Conservation (phyloP, 345 rosid species). For the Linum usitatissimum region DNA sequence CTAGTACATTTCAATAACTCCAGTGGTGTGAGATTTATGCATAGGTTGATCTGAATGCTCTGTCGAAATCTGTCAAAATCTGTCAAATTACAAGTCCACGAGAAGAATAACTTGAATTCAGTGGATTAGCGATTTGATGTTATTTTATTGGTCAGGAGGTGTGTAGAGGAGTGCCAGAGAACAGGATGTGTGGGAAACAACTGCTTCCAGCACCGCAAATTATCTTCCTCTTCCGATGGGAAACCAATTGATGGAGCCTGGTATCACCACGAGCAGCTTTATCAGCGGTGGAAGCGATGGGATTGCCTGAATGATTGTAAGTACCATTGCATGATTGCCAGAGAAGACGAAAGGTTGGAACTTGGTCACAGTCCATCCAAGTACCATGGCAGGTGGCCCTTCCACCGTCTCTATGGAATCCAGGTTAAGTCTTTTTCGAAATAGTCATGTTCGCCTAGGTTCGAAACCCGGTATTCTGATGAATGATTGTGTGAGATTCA, state of each 20-base stretch:
- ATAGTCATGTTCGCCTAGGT: slow-evolving; percentile 1
- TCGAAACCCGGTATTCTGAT: not conserved
- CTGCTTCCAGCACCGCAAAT: slow-evolving; percentile 82
- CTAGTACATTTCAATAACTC: too few species aligned
- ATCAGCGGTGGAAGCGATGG: slow-evolving; percentile 83
- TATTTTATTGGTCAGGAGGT: slow-evolving; percentile 31
- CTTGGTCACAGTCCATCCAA: slow-evolving; percentile 61
- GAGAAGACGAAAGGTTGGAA: slow-evolving; percentile 65
- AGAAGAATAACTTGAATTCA: too few species aligned
- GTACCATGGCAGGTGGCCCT: slow-evolving; percentile 87
- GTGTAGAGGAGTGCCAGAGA: slow-evolving; percentile 62
- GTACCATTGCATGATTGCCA: slow-evolving; percentile 70
- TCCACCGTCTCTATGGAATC: slow-evolving; percentile 59
- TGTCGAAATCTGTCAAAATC: too few species aligned
- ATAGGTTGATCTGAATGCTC: too few species aligned
- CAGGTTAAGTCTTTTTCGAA: slow-evolving; percentile 29
- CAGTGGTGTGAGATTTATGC: too few species aligned
- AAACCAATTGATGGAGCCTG: slow-evolving; percentile 65
- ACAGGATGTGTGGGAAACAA: slow-evolving; percentile 68
- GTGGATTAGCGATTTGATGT: not conserved
- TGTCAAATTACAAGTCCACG: too few species aligned
- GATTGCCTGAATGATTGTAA: slow-evolving; percentile 62
- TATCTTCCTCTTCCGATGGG: slow-evolving; percentile 57
- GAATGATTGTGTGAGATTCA: slow-evolving; percentile 14
- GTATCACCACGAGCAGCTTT: slow-evolving; percentile 85